Percentiles rank a stretch among this genome's conserved stretches.
phyloP scores from a whole-genome alignment of 805 yeast species.

The Monosporozyma solicola region DNA sequence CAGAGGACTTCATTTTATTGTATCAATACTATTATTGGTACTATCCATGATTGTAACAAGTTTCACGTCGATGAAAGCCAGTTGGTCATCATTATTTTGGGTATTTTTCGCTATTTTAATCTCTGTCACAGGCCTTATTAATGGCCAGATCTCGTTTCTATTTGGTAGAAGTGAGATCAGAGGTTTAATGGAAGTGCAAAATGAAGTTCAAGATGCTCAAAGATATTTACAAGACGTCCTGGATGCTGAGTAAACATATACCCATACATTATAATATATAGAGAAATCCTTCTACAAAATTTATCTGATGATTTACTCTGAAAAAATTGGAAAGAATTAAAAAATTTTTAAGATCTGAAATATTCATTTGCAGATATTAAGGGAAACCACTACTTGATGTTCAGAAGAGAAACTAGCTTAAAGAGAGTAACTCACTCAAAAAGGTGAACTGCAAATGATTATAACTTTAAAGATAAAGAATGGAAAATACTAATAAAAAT shows the following conservation, averaged over 20 bases:
- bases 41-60: slow-evolving; percentile 47
- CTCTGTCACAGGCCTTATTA: slow-evolving; percentile 56
- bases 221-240: slow-evolving; percentile 4
- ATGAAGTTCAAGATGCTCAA: slow-evolving; percentile 46
- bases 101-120: slow-evolving; percentile 46
- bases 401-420: neutral
- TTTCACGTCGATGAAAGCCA: slow-evolving; percentile 46
- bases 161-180: slow-evolving; percentile 78
- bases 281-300: neutral
- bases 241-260: neutral
- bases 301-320: neutral
- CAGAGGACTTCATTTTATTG: slow-evolving; percentile 56
- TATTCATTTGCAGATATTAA: neutral
- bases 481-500: neutral
- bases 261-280: neutral
- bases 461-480: neutral
- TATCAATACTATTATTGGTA: slow-evolving; percentile 44
- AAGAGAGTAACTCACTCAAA: neutral
- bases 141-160: slow-evolving; percentile 68
- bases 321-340: neutral
- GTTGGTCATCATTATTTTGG: slow-evolving; percentile 63
- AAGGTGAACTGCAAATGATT: neutral
- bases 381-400: neutral
- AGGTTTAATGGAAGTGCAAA: slow-evolving; percentile 64
- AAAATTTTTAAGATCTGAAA: neutral